Evolutionary conservation across 768 basidiomycete species (phyloP), one percentile per base, ranked within the genome.

Genomic region (Megacollybia marginata): DNA sequence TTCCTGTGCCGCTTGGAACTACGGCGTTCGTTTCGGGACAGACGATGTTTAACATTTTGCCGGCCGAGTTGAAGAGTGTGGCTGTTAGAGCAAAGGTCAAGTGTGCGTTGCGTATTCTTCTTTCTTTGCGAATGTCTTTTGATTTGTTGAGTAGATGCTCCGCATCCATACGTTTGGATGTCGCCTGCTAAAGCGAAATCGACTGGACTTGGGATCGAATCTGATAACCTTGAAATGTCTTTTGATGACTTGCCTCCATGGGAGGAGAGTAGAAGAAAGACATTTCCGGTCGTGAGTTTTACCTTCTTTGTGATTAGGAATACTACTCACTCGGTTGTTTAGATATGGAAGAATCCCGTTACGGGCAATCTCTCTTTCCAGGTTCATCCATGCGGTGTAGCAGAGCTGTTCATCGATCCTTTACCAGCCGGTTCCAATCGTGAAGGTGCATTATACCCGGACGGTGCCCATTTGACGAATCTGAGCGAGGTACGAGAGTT

Each of bases 81-180:
- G 88, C 89, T 0, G 86, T 93, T 18, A 74, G 92, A 18, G 65
- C 82, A 8, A 79, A 72, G 55, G 89, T 91, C 48, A 78, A 71
- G 59, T 93, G 92, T 61, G n/a, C n/a, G n/a, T n/a, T n/a, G n/a
- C n/a, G n/a, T n/a, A n/a, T n/a, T n/a, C n/a, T n/a, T n/a, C n/a
- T n/a, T n/a, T n/a, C n/a, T n/a, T n/a, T n/a, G n/a, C n/a, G n/a
- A n/a, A n/a, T n/a, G n/a, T n/a, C n/a, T n/a, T n/a, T n/a, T n/a
- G n/a, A n/a, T n/a, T n/a, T n/a, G n/a, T n/a, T n/a, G n/a, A n/a
- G n/a, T n/a, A n/a, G n/a, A n/a, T 28, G 79, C 87, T 4, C 89
- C 91, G 10, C 89, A 92, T 51, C 88, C 91, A 1, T 92, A 91
- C 62, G 83, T 92, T 34, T 92, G 90, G 90, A 93, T 94, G 88